Conservation (phyloP, 176 grass and related monocot species). For the Otatea glauca region DNA sequence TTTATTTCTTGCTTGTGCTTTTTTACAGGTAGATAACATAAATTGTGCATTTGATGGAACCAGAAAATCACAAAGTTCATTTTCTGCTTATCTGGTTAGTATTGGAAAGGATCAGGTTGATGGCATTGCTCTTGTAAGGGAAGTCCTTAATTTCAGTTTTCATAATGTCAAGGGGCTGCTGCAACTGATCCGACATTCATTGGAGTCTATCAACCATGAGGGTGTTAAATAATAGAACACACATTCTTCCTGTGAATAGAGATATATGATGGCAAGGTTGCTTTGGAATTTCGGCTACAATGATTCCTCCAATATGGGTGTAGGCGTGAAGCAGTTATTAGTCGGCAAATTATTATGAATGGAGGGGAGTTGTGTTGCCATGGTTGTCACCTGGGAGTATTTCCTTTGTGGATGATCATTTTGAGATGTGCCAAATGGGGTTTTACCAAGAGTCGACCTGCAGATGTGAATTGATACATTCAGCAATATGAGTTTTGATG, state of each 20-base stretch:
- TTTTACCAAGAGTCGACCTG: conserved; percentile 20
- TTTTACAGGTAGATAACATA: conserved; percentile 70
- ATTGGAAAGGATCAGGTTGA: conserved; percentile 55
- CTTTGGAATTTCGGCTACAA: conserved; percentile 33
- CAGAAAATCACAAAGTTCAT: conserved; percentile 75
- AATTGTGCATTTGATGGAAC: conserved; percentile 87
- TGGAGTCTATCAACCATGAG: conserved; percentile 79
- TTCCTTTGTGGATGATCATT: conserved; percentile 28
- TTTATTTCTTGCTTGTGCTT: conserved; percentile 30
- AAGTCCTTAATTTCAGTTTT: conserved; percentile 91
- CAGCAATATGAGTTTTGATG: conserved; percentile 33
- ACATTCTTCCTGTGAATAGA: conserved; percentile 35
- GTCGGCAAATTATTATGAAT: conserved; percentile 24
- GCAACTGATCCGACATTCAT: conserved; percentile 71
- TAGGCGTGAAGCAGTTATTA: not conserved
- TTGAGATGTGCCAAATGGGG: conserved; percentile 23
- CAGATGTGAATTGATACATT: conserved; percentile 37
- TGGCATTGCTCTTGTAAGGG: conserved; percentile 56
- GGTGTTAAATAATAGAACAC: conserved; percentile 41
- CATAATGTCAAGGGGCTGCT: conserved; percentile 78
- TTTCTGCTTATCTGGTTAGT: conserved; percentile 61
- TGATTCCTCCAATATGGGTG: conserved; percentile 30
- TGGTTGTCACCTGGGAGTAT: conserved; percentile 31
- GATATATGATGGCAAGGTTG: conserved; percentile 22
- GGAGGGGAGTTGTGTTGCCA: conserved; percentile 7